Evolutionary conservation across 2,329 filamentous ascomycete genomes (phyloP).

Genomic region (Colletotrichum sp.): DNA sequence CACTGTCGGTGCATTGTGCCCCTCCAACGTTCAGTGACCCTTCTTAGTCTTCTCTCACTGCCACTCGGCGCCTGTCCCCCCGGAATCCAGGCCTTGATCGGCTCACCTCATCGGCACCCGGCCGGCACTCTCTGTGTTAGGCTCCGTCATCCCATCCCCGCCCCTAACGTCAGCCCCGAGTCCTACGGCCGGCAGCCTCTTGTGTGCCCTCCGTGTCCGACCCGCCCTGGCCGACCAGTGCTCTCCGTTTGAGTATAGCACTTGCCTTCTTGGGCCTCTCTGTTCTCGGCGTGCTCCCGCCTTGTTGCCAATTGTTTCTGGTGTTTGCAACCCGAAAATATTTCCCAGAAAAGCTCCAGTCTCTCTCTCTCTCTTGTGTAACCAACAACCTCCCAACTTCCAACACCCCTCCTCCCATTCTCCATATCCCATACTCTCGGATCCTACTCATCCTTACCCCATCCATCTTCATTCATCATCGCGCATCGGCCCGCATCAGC

Average conservation of each 20-base stretch:
- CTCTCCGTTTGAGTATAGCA: not conserved
- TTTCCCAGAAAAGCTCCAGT: not conserved
- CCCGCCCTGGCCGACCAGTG: not conserved
- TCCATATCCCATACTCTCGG: not conserved
- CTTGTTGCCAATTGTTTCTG: not conserved
- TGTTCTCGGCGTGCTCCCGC: not conserved
- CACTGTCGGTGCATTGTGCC: not conserved
- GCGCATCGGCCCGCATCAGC: not conserved
- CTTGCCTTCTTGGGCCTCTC: not conserved
- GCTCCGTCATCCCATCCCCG: not conserved
- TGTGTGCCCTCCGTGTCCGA: not conserved
- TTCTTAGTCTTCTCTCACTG: not conserved
- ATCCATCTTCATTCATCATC: not conserved
- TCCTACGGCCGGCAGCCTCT: not conserved
- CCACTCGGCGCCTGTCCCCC: not conserved
- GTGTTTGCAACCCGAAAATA: not conserved
- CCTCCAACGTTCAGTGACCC: not conserved
- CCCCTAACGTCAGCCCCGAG: constrained; percentile 6
- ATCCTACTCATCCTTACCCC: not conserved
- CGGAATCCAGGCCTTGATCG: not conserved
- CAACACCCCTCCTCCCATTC: not conserved
- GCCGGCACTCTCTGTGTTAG: not conserved
- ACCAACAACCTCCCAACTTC: not conserved
- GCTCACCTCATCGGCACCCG: not conserved
- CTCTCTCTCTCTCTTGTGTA: not conserved